Conservation (phyloP, 441 rosid species). For the Erodium texanum region DNA sequence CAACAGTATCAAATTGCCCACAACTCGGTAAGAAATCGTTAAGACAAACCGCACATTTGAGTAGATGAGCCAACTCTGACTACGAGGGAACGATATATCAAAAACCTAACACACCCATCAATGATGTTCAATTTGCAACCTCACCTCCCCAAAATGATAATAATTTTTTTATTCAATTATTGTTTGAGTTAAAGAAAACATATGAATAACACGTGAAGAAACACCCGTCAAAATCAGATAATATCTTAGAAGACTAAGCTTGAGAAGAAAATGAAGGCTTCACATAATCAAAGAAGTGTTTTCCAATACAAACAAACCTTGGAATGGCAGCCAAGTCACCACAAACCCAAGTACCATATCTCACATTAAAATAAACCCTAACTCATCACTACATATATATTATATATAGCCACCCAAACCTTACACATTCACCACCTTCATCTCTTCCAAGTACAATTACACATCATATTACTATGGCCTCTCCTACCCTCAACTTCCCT, state of each 20-base stretch:
- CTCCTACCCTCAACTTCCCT: conserved; percentile 7
- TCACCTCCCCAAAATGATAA: no score
- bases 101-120: no score
- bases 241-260: neutral
- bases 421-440: conserved; percentile 21
- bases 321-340: conserved; percentile 47
- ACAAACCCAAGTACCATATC: neutral
- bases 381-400: conserved; percentile 37
- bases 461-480: conserved; percentile 29
- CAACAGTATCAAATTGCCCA: no score
- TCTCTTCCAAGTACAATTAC: conserved; percentile 13
- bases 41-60: no score
- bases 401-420: conserved; percentile 4
- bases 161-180: no score
- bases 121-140: no score
- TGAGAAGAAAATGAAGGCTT: neutral
- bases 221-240: neutral
- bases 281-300: conserved; percentile 29
- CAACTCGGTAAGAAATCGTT: no score
- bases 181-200: no score
- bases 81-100: no score
- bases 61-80: no score
- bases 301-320: conserved; percentile 63
- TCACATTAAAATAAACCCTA: neutral
- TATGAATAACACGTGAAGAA: no score